Evolutionary conservation across 2,329 filamentous ascomycete genomes (phyloP).

Genomic region (Calonectria ilicicola): DNA sequence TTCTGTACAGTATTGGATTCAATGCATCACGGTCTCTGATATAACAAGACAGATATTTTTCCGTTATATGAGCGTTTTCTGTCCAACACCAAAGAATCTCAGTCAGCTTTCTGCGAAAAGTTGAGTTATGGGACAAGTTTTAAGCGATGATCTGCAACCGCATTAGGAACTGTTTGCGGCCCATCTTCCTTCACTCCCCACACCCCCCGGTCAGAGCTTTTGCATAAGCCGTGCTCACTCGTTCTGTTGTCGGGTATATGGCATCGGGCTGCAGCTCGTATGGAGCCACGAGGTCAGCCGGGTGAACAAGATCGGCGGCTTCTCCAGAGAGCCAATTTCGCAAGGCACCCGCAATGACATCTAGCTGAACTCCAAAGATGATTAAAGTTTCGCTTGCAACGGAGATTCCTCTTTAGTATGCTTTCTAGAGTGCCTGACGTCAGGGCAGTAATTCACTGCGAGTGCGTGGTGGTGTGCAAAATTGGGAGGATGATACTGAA

Average conservation of each 20-base stretch:
- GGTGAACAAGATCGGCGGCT: neutral
- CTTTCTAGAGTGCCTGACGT: neutral
- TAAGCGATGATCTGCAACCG: neutral
- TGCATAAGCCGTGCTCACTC: neutral
- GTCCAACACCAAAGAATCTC: neutral
- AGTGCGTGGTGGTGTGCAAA: neutral
- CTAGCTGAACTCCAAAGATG: neutral
- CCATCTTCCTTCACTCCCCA: neutral
- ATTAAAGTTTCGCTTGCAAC: neutral
- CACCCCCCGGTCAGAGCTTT: neutral
- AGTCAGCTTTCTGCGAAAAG: neutral
- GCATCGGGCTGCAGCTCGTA: neutral
- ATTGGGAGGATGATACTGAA: neutral
- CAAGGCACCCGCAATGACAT: neutral
- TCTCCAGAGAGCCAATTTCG: slow-evolving; percentile 1
- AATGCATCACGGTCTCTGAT: too few relatives aligned
- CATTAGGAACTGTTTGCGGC: neutral
- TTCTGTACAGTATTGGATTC: too few relatives aligned
- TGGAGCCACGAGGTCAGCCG: neutral
- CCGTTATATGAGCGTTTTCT: neutral
- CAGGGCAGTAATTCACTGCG: neutral
- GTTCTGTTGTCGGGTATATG: neutral
- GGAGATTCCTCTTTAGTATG: neutral
- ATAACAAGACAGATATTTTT: neutral
- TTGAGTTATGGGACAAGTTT: neutral